phyloP scores from a whole-genome alignment of 495 filamentous ascomycete species.

The Aspergillus nidulans region DNA sequence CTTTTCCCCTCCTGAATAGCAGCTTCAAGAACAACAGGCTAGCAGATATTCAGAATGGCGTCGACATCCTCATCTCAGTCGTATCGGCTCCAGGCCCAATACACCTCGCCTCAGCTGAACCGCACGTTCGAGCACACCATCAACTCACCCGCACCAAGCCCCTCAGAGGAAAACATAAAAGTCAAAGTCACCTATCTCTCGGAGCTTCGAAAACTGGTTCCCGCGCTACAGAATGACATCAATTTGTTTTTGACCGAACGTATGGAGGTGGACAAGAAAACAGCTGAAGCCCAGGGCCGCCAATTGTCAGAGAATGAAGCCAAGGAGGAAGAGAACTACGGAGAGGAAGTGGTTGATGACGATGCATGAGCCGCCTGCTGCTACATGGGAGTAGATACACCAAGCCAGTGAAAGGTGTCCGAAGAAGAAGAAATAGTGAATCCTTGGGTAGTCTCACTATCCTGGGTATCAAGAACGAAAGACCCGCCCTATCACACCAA shows the following conservation, averaged over 20 bases:
- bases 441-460: conserved; percentile 23
- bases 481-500: conserved; percentile 20
- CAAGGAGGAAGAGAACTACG: conserved; percentile 82
- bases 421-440: conserved; percentile 6
- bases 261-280: conserved; percentile 84
- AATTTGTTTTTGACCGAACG: conserved; percentile 78
- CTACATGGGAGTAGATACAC: background rate
- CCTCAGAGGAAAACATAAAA: conserved; percentile 31
- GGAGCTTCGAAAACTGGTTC: conserved; percentile 57
- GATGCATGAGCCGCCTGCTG: conserved; percentile 30
- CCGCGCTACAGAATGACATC: conserved; percentile 63
- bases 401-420: background rate
- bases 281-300: conserved; percentile 34
- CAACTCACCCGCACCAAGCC: conserved; percentile 30
- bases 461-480: conserved; percentile 40
- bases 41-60: background rate
- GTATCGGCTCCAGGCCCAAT: conserved; percentile 47
- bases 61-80: background rate
- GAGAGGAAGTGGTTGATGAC: conserved; percentile 66
- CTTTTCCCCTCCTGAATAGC: background rate
- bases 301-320: conserved; percentile 51
- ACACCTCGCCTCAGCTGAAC: conserved; percentile 47
- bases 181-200: conserved; percentile 64
- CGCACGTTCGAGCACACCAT: conserved; percentile 44
- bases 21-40: background rate